These are phyloP conservation scores for Trametes hirsuta DNA, from an alignment of 1,284 basidiomycete genomes.

Conservation along the genomic window DNA sequence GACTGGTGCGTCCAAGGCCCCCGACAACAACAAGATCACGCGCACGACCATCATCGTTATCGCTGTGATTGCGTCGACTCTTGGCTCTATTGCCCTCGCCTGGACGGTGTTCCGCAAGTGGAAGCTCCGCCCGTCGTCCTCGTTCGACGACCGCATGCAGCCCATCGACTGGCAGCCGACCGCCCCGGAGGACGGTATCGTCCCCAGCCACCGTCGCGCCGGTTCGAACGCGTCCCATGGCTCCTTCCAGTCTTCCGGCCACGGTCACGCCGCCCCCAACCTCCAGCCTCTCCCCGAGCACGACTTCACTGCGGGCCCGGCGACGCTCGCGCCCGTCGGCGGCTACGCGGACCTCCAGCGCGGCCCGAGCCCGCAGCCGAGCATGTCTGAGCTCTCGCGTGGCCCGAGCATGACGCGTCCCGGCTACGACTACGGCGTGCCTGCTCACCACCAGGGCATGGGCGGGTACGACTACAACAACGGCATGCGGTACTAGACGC, in stretches of 20 bases:
- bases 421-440: conserved; percentile 57
- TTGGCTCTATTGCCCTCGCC: conserved; percentile 70
- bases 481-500: conserved; percentile 30
- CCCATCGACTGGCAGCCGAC: conserved; percentile 84
- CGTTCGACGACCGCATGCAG: conserved; percentile 81
- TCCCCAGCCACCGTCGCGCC: conserved; percentile 54
- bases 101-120: conserved; percentile 93
- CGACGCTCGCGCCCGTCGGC: conserved; percentile 62
- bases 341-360: conserved; percentile 81
- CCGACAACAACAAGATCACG: conserved; percentile 37
- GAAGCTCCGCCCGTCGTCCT: conserved; percentile 81
- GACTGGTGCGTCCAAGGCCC: conserved; percentile 14
- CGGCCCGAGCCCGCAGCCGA: conserved; percentile 62
- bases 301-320: conserved; percentile 78
- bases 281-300: conserved; percentile 65
- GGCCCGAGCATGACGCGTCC: conserved; percentile 44
- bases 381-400: conserved; percentile 60
- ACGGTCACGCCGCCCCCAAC: conserved; percentile 38
- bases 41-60: conserved; percentile 70
- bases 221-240: conserved; percentile 56
- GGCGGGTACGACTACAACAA: conserved; percentile 40
- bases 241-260: conserved; percentile 71
- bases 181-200: conserved; percentile 43
- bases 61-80: conserved; percentile 68
- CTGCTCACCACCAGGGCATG: conserved; percentile 57